Evolutionary conservation across 164 flowering plant genomes (phyloP), one percentile per base, ranked within the genome.

Genomic region (Aristolochia fimbriata): DNA sequence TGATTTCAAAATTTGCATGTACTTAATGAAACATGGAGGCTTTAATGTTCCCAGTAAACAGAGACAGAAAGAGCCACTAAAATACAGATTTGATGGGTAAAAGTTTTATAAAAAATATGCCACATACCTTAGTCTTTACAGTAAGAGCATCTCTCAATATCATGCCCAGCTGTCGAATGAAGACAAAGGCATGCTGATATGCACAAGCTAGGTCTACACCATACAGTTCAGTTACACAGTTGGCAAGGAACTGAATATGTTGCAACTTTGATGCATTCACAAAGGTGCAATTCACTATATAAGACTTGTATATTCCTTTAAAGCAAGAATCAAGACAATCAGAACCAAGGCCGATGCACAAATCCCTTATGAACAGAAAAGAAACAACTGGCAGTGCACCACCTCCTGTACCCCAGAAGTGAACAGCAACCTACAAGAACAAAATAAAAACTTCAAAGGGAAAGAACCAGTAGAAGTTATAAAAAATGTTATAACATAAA

Each of bases 391-490:
- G 86, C 52, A 90, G 91, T 50, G 91, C 86, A 67, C 96, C 96
- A 53, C 83, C 85, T 19, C 96, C 96, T 24, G 96, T 83, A 47
- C 99, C 90, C 99, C 96, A 90, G 73, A 88, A 93, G 67, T 93
- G 97, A 67, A 93, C 81, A 58, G 76, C 73, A 59, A 80, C 88
- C 99, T 93, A 87, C 16, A 62, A 72, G 55, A 69, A 58, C 12
- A 22, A 61, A 66, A n/a, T 55, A 51, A 22, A 10, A 66, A 23
- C 47, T 47, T 55, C 58, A 65, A 52, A 30, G 22, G 47, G 20
- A 13, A 59, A 31, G 55, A 27, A 13, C 58, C 19, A 59, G 23
- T 15, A 25, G 6, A 49, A 4, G 14, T 49, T 20, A 49, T 49
- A 13, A 0, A 5, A 49, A 49, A 17, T 2, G 22, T 49, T 49